These are phyloP conservation scores for Ogataea philodendri DNA, from an alignment of 805 yeast genomes.

Conservation along the genomic window DNA sequence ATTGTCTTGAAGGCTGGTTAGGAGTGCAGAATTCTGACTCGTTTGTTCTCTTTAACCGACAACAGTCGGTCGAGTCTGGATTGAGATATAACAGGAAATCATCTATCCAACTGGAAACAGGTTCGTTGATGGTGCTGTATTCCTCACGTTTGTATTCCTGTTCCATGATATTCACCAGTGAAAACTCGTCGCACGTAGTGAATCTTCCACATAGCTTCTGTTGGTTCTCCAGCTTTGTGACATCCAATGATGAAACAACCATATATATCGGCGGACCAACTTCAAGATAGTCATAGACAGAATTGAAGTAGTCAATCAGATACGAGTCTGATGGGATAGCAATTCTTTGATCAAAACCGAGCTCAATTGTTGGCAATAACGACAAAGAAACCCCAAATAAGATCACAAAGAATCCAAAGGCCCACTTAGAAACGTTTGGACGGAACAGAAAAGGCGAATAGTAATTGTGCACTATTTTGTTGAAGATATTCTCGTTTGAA, in stretches of 20 bases:
- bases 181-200: conserved; percentile 75
- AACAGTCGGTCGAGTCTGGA: conserved; percentile 84
- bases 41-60: conserved; percentile 59
- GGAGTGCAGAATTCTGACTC: conserved; percentile 63
- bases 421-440: conserved; percentile 42
- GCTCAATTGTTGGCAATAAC: conserved; percentile 61
- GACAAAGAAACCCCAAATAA: conserved; percentile 71
- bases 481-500: conserved; percentile 33
- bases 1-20: conserved; percentile 62
- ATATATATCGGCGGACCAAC: conserved; percentile 93
- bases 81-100: conserved; percentile 85
- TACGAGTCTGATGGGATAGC: conserved; percentile 87
- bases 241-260: conserved; percentile 67
- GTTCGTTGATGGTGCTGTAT: conserved; percentile 68
- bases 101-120: conserved; percentile 90
- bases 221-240: conserved; percentile 61
- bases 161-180: conserved; percentile 77
- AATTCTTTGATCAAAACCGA: conserved; percentile 86
- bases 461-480: conserved; percentile 40
- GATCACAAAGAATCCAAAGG: conserved; percentile 53
- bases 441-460: conserved; percentile 63
- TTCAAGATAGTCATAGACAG: conserved; percentile 67
- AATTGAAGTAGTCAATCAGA: conserved; percentile 74
- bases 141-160: conserved; percentile 74
- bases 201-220: conserved; percentile 83